Conservation (phyloP, 306 rosid species). For the Vigna unguiculata region DNA sequence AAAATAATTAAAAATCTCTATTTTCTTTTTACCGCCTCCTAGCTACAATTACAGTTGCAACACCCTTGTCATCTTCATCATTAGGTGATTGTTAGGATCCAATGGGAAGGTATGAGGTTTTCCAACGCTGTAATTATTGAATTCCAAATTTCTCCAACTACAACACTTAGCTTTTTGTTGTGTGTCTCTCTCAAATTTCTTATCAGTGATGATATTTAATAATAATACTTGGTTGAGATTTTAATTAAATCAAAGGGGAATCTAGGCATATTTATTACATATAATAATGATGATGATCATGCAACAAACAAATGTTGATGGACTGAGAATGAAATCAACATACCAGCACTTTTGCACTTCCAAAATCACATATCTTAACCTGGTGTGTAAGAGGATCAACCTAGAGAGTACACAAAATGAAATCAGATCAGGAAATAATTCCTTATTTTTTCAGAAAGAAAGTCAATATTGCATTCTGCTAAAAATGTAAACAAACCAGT, state of each 20-base stretch:
- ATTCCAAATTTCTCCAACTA: too few relatives aligned
- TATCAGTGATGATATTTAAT: neutral
- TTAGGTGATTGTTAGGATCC: too few relatives aligned
- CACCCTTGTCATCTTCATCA: neutral
- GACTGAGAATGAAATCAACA: constrained; percentile 38
- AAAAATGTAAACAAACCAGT: constrained; percentile 56
- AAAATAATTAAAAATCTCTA: too few relatives aligned
- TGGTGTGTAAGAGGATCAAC: constrained; percentile 79
- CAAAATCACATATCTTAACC: constrained; percentile 85
- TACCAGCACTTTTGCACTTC: constrained; percentile 89
- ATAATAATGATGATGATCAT: neutral
- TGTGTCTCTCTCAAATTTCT: neutral
- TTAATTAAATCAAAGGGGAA: neutral
- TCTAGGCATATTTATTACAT: neutral
- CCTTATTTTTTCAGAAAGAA: neutral
- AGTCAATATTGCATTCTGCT: constrained; percentile 13
- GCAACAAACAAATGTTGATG: neutral
- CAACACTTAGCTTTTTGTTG: neutral
- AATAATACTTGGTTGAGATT: constrained; percentile 12
- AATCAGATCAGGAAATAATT: constrained; percentile 28
- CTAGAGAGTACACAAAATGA: constrained; percentile 47
- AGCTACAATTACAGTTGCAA: neutral
- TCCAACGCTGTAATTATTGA: too few relatives aligned
- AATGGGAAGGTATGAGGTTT: too few relatives aligned
- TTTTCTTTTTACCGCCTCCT: neutral